Evolutionary conservation across 2,329 filamentous ascomycete species (phyloP), one percentile per base, ranked within the genome.

Genomic region (Fusarium virguliforme): DNA sequence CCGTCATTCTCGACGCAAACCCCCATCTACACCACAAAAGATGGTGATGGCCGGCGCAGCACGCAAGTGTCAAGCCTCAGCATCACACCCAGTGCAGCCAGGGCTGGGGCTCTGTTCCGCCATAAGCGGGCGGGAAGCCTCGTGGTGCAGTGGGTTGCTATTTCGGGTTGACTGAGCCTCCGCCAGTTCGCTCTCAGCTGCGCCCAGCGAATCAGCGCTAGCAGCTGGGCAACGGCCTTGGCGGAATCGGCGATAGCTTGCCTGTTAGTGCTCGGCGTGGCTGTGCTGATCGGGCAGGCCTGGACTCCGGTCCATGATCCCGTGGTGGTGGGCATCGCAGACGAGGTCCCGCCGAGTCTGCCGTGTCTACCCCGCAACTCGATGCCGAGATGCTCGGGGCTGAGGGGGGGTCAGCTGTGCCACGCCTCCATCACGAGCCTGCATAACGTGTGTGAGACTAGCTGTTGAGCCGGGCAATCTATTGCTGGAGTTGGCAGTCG

Each of bases 341-440:
- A 24, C 40, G 56, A 48, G 8, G 43, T 24, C 7, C 38, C 24
- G 18, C 15, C 50, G 12, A 70, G 38, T 30, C 51, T 51, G 34
- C 34, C 32, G 9, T 18, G 35, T 48, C 41, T 71, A 62, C 60
- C 60, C 68, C 64, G 60, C 64, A 65, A 28, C 35, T 37, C 10
- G 48, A 12, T 41, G 37, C 51, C 51, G 9, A 68, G 24, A 41
- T 30, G 53, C 48, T n/a, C 12, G 64, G 51, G 56, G n/a, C 64
- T 60, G 64, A 35, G 68, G 59, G 26, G 57, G 55, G 28, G 60
- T 70, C 68, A 71, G 30, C 64, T 70, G 68, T 68, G 51, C 64
- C 64, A 68, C 35, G 30, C 64, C 15, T 9, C 48, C 34, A 41
- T 60, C 46, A 38, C 32, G 48, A 26, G 34, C 37, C 28, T 56